Evolutionary conservation across 352 stramenopile species (phyloP), one percentile per base, ranked within the genome.

Genomic region (Pythium utonaiense): DNA sequence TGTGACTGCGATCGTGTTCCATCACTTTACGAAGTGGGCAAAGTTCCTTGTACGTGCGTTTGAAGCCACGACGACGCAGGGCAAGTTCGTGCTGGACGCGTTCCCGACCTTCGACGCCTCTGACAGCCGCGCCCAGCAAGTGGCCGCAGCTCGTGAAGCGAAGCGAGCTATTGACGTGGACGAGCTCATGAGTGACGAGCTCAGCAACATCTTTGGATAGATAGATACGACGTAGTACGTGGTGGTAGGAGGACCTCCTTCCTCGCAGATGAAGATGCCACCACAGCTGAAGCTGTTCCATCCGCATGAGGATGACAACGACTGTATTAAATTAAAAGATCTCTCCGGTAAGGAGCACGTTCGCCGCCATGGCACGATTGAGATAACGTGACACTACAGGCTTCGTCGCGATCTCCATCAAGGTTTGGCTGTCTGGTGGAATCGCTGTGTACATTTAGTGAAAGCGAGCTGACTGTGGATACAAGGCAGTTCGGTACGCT

Each of bases 41-140:
- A 42, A 75, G 49, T 90, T 89, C 58, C 52, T 67, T n/a, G 60
- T 82, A 44, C 83, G 83, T 30, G 45, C 73, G 8, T 84, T 88
- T 38, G 73, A 92, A 53, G 66, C 66, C 25, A 91, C 83, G 8
- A 78, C 60, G 17, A 88, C 83, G 14, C 80, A 89, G 55, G 83
- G 83, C 58, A 92, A 92, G 67, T 92, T 92, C 21, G 68, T 87
- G 17, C 72, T 92, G 28, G 82, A 89, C 60, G 70, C 70, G 36
- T 83, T 80, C 61, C 80, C 78, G 57, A 78, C 69, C 27, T 79
- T 73, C 40, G 66, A 82, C 25, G 36, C 40, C 6, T 24, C 28
- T 14, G 61, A 57, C 30, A 45, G n/a, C 14, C 22, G 50, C 9
- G 48, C 54, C 4, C 55, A 79, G 52, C 60, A 70, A 51, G 64